phyloP scores from a whole-genome alignment of 176 grass and related monocot species.

The Triticum urartu region DNA sequence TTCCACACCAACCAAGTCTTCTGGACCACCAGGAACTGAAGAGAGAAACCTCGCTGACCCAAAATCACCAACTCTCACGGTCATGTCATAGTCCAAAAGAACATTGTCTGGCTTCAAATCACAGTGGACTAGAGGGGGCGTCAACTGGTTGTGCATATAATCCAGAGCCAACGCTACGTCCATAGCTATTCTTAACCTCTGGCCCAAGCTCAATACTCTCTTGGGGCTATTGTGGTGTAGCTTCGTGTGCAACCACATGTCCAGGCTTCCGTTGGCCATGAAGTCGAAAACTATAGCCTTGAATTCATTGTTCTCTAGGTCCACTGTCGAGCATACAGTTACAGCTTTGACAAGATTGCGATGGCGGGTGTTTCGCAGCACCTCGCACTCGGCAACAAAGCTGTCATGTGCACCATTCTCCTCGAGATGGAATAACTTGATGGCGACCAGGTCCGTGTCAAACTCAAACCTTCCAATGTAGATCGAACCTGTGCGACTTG shows the following conservation, averaged over 20 bases:
- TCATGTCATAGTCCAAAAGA: background rate
- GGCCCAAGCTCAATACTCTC: constrained; percentile 12
- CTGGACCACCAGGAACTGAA: background rate
- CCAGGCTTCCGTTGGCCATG: constrained; percentile 39
- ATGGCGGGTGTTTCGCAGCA: constrained; percentile 20
- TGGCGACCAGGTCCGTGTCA: constrained; percentile 19
- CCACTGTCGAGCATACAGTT: constrained; percentile 34
- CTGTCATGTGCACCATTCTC: background rate
- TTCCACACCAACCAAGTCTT: background rate
- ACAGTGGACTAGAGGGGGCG: too few species aligned
- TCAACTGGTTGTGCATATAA: constrained; percentile 33
- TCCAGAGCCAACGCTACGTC: constrained; percentile 29
- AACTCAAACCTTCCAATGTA: constrained; percentile 36
- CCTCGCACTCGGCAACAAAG: background rate
- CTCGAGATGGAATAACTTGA: constrained; percentile 22
- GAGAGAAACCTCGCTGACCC: constrained; percentile 34
- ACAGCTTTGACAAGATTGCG: constrained; percentile 25
- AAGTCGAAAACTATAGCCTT: constrained; percentile 37
- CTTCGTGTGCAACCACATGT: constrained; percentile 27
- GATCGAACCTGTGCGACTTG: background rate
- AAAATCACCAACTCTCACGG: constrained; percentile 23
- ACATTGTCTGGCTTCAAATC: too few species aligned
- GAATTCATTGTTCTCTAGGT: constrained; percentile 31
- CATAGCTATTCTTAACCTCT: background rate
- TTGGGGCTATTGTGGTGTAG: background rate